phyloP scores from a whole-genome alignment of 768 basidiomycete genomes.

The Plicaturopsis crispa region DNA sequence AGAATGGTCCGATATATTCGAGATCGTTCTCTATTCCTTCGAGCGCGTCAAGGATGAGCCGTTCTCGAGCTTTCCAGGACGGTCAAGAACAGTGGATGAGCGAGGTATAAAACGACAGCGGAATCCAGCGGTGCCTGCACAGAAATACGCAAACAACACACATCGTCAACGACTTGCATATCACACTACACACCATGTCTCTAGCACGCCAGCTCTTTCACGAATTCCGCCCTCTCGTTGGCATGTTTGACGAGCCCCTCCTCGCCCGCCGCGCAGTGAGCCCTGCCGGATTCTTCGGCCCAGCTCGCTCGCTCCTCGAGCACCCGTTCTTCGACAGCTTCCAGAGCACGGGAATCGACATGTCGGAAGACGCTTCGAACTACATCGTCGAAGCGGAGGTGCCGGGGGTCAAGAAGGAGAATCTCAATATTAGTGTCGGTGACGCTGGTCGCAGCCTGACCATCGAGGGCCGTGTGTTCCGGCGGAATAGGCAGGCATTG shows the following conservation, averaged over 20 bases:
- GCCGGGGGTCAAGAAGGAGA: constrained; percentile 74
- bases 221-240: constrained; percentile 71
- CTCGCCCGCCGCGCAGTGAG: constrained; percentile 28
- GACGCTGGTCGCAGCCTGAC: constrained; percentile 65
- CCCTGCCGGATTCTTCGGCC: constrained; percentile 20
- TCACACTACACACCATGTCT: constrained; percentile 63
- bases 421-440: constrained; percentile 62
- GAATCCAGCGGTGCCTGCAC: no score
- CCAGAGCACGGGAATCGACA: constrained; percentile 49
- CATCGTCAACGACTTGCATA: no score
- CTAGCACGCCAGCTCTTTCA: constrained; percentile 52
- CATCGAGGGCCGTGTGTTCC: constrained; percentile 56
- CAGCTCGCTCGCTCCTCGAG: constrained; percentile 32
- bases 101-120: no score
- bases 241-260: constrained; percentile 68
- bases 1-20: no score
- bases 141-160: no score
- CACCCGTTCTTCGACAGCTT: constrained; percentile 38
- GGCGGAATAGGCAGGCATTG: constrained; percentile 16
- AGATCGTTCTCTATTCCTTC: no score
- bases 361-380: constrained; percentile 55
- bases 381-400: constrained; percentile 73
- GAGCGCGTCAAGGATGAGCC: no score
- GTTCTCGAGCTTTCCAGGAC: no score
- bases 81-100: no score